Conservation (phyloP, 345 rosid genomes). For the Streptanthus diversifolius region DNA sequence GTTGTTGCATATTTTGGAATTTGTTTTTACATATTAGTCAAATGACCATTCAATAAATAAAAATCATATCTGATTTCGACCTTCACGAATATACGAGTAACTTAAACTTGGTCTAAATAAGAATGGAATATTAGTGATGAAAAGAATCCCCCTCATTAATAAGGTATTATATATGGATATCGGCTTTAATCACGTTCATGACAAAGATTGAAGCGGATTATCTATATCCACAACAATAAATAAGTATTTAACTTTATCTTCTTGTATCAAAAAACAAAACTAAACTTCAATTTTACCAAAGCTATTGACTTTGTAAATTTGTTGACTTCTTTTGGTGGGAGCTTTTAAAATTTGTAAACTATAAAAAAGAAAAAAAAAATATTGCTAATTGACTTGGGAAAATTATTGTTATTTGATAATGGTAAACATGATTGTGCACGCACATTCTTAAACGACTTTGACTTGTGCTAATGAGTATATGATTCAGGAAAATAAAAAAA, state of each 20-base stretch:
- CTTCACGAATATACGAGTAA: background rate
- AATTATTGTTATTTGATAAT: background rate
- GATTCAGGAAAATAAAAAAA: too few species aligned
- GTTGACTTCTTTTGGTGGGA: background rate
- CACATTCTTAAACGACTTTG: background rate
- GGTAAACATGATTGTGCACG: slow-evolving; percentile 12
- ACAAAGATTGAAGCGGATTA: background rate
- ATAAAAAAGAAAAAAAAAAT: background rate
- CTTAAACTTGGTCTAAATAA: too few species aligned
- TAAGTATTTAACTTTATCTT: background rate
- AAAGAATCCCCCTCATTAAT: background rate
- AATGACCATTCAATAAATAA: background rate
- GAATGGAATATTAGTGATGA: background rate
- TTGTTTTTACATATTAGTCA: background rate
- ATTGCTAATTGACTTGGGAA: background rate
- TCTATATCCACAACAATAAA: background rate
- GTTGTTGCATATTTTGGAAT: background rate
- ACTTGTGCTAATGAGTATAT: background rate
- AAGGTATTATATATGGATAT: background rate
- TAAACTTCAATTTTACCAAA: background rate
- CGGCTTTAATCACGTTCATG: background rate
- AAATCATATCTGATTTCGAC: background rate
- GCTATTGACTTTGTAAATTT: background rate
- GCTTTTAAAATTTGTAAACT: background rate
- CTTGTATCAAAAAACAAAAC: background rate